Conservation (phyloP, 78 protist species). For the Cavenderia fasciculata region DNA sequence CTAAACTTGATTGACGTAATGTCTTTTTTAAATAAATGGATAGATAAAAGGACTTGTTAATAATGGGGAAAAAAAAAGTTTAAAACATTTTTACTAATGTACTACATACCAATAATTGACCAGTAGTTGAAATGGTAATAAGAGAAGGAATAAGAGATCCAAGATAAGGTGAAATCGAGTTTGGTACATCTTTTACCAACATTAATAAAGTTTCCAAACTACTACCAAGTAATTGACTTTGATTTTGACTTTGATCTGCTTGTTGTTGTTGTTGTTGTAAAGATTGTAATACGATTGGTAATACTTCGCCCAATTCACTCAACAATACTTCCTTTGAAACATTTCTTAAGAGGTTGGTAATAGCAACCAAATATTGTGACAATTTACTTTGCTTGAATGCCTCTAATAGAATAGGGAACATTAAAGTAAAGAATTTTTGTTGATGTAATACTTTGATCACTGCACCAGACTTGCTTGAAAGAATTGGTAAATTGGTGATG, state of each 20-base stretch:
- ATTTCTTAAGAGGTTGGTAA: conserved; percentile 39
- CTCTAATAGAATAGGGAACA: conserved; percentile 46
- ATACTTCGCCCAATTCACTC: conserved; percentile 35
- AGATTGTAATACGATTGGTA: conserved; percentile 71
- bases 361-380: conserved; percentile 54
- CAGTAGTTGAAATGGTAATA: not conserved
- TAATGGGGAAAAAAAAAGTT: not conserved
- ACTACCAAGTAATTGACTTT: conserved; percentile 13
- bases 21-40: conserved; percentile 1
- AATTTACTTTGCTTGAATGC: conserved; percentile 27
- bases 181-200: conserved; percentile 52
- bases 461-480: conserved; percentile 66
- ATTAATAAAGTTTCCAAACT: conserved; percentile 61
- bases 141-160: conserved; percentile 40
- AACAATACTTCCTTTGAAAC: conserved; percentile 54
- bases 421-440: conserved; percentile 68
- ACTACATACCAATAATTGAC: conserved; percentile 3
- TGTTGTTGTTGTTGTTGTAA: not conserved
- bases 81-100: not conserved
- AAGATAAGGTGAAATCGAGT: conserved; percentile 2
- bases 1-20: conserved; percentile 19
- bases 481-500: no score
- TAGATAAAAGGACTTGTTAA: not conserved
- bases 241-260: not conserved
- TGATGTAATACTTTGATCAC: conserved; percentile 28